phyloP scores from a whole-genome alignment of 1,284 basidiomycete genomes.

The Leccinum pallidistipes region DNA sequence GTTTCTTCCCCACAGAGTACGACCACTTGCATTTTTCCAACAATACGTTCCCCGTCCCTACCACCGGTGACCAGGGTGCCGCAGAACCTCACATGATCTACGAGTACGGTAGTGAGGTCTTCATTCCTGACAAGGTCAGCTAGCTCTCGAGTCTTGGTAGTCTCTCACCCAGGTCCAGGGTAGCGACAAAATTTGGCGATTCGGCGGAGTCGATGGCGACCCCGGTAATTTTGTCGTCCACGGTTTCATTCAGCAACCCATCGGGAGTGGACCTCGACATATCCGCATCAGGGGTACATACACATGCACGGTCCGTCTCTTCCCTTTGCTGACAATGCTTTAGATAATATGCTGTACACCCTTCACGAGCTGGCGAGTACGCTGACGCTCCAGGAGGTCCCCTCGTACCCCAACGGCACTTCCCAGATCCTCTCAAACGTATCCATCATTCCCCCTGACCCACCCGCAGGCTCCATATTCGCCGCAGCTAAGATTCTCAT shows the following conservation, averaged over 20 bases:
- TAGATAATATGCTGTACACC: constrained; percentile 58
- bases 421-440: constrained; percentile 50
- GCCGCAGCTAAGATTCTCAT: constrained; percentile 40
- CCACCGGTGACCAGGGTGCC: constrained; percentile 34
- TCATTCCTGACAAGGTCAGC: constrained; percentile 65
- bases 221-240: constrained; percentile 53
- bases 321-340: constrained; percentile 2
- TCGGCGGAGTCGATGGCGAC: constrained; percentile 38
- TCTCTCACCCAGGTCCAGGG: constrained; percentile 42
- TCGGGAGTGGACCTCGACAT: constrained; percentile 56
- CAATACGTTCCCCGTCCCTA: constrained; percentile 48
- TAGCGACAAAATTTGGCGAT: constrained; percentile 64
- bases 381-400: constrained; percentile 60
- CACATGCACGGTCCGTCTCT: too few species aligned
- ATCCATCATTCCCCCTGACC: constrained; percentile 55
- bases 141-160: neutral
- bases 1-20: constrained; percentile 48
- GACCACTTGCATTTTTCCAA: constrained; percentile 44
- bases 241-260: constrained; percentile 61
- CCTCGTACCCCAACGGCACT: constrained; percentile 46
- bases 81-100: constrained; percentile 67
- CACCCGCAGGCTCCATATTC: constrained; percentile 48
- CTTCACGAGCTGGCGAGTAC: constrained; percentile 67
- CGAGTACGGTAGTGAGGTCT: constrained; percentile 51
- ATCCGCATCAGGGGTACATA: constrained; percentile 19